Conservation (phyloP, 345 rosid species). For the Euphorbia lathyris region DNA sequence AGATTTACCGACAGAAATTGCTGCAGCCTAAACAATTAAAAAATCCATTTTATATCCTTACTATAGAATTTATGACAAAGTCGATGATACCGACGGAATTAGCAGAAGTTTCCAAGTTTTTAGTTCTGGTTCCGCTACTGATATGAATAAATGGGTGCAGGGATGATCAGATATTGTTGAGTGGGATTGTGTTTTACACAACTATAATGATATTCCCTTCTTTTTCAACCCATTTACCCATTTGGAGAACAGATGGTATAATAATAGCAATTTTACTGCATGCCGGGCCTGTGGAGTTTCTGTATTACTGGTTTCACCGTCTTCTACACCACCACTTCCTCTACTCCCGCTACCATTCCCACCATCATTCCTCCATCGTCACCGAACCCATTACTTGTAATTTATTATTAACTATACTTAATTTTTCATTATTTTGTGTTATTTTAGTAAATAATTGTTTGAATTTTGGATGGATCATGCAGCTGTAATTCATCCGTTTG, state of each 20-base stretch:
- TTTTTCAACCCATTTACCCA: not conserved
- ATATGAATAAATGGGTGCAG: too few species aligned
- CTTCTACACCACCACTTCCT: constrained; percentile 21
- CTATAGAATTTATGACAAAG: too few species aligned
- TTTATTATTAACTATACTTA: too few species aligned
- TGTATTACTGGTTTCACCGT: constrained; percentile 23
- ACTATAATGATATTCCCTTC: not conserved
- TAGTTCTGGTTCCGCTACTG: too few species aligned
- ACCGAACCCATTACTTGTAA: constrained; percentile 24
- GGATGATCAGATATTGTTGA: constrained; percentile 21
- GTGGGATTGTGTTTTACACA: not conserved
- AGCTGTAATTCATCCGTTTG: too few species aligned
- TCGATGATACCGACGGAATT: too few species aligned
- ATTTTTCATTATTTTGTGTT: not conserved
- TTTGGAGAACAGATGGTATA: constrained; percentile 22
- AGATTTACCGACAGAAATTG: too few species aligned
- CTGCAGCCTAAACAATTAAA: too few species aligned
- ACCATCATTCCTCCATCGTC: constrained; percentile 27
- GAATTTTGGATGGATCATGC: not conserved
- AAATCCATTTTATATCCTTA: too few species aligned
- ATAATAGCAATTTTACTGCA: constrained; percentile 10
- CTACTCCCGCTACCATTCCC: constrained; percentile 25
- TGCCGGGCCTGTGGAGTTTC: constrained; percentile 25
- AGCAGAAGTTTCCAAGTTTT: too few species aligned
- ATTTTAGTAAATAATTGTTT: too few species aligned